Evolutionary conservation across 345 rosid genomes (phyloP), one percentile per base, ranked within the genome.

Genomic region (Sisymbrium irio): DNA sequence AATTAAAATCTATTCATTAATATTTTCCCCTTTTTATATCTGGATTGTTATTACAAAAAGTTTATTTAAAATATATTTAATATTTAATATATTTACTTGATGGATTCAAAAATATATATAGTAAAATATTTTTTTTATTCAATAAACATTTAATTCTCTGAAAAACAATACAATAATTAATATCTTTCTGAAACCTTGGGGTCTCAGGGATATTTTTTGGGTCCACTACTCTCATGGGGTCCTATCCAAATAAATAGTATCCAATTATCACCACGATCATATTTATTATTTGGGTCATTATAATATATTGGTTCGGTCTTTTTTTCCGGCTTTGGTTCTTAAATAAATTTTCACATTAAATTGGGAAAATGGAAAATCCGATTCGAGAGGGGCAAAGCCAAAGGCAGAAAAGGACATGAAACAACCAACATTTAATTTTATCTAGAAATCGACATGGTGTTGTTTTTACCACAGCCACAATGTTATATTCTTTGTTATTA

Each of bases 391-490:
- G 42, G 60, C 49, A 50, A 56, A 65, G 50, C 40, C 25, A 9
- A 65, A 33, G 65, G 71, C 71, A 65, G 79, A 75, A 53, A 75
- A 75, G 17, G 79, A 75, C 79, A 68, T 75, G 57, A 60, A 75
- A 75, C 78, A 51, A 75, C 78, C 74, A 75, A 75, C 78, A 75
- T 67, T 75, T 40, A 75, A 64, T 73, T 35, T 61, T 65, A 59
- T 74, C 59, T 40, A 53, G 60, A 14, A 66, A 49, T 74, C 68
- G 78, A 57, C 67, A 74, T 59, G 45, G 54, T 66, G 73, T 32
- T 66, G 67, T 58, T 35, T 58, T 74, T 27, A 65, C 50, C 14
- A 47, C 27, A 58, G 27, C 78, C 61, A 74, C 78, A 58, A 49
- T 56, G 18, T 18, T 33, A 62, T 25, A 58, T 49, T n/a, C n/a